Base-by-base conservation (phyloP, 768 basidiomycete genomes). In the Tylopilus balloui region DNA sequence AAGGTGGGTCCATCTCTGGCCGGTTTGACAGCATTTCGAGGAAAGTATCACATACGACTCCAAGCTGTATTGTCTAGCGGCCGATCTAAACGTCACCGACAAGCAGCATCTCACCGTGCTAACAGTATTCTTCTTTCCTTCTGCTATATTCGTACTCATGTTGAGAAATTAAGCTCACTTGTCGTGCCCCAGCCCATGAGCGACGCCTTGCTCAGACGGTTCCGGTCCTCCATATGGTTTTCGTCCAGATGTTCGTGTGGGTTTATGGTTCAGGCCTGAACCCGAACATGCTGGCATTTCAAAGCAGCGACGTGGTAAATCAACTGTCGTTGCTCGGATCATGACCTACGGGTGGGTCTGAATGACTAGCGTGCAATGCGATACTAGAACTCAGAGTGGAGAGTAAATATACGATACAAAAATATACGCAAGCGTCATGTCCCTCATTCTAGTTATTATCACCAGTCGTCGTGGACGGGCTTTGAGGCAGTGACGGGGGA, bases 101-200 rank as follows among this genome's bases (percentile, higher is more conserved):
- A 76, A 69, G 40, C 83, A 86, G 58, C 86, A 86, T 61, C 71
- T 86, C 25, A 72, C 84, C 45, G 81, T 83, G 4, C 69, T 86
- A 42, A 84, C 83, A 4, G 75, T 86, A 4, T 89, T 90, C 72
- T 90, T 88, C 69, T 83, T 87, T 48, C 81, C 82, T 9, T 89
- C 84, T 61, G 73, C 85, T 20, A 51, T 83, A 35, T 81, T 88
- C 14, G 86, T 14, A 20, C 40, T 45, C 17, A 21, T 28, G 35
- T 20, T 36, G 9, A 37, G 25, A 35, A 34, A 35, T 37, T 50
- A 25, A 28, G 34, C 14, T 31, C 13, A 32, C n/a, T n/a, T n/a
- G n/a, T 32, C 25, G 25, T 25, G 35, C 47, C 7, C 27, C 48
- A 86, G 83, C 81, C 81, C 7, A 74, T 74, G 8, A 84, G 81